Conservation (phyloP, 177 flowering plant species). For the Viscum album region DNA sequence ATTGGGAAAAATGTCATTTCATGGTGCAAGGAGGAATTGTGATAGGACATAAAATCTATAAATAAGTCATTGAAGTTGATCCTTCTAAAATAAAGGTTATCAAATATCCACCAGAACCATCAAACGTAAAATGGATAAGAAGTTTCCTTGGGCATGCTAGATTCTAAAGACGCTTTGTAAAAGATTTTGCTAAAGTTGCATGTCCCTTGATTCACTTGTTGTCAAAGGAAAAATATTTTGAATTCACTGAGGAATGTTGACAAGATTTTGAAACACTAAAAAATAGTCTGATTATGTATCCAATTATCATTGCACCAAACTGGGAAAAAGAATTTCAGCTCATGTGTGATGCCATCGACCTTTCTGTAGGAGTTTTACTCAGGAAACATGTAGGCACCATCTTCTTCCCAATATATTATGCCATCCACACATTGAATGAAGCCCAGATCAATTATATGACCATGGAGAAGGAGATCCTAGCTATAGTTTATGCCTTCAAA, state of each 20-base stretch:
- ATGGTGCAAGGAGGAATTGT: background rate
- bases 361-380: background rate
- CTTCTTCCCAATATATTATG: background rate
- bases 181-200: background rate
- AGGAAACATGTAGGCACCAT: background rate
- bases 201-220: background rate
- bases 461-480: background rate
- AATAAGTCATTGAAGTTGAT: background rate
- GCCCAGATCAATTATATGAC: background rate
- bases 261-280: background rate
- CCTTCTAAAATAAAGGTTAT: background rate
- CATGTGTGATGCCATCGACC: background rate
- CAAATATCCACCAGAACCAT: background rate
- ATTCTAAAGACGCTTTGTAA: background rate
- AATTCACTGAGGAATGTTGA: background rate
- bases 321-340: background rate
- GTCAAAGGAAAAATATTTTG: background rate
- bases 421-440: background rate
- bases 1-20: background rate
- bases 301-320: background rate
- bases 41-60: background rate
- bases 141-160: background rate
- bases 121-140: background rate
- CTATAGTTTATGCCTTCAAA: background rate
- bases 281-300: background rate